Evolutionary conservation across 2,329 filamentous ascomycete genomes (phyloP), one percentile per base, ranked within the genome.

Genomic region (Davidsoniella virescens): DNA sequence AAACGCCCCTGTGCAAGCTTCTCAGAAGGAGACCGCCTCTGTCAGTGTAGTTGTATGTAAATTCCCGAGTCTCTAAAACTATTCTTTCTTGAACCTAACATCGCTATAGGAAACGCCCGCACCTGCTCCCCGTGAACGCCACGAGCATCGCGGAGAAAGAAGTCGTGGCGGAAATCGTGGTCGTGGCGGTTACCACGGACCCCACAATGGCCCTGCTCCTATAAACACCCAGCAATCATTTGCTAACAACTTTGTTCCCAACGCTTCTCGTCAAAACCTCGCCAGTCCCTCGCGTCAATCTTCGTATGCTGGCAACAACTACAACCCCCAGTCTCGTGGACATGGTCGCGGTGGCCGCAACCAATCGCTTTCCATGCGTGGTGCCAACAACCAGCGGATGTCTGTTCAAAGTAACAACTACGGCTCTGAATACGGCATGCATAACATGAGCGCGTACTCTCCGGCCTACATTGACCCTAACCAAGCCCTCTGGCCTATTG

Each of bases 151-250:
- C 59, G 54, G 61, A 55, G 60, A 70, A 55, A 60, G 64, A 49
- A 64, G 65, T 17, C 68, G 70, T 36, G 69, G 69, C 17, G 64
- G 65, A 20, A 71, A 63, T 52, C 67, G 70, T 37, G 64, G 65
- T 43, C 70, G 71, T 44, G 70, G 69, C 37, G 64, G 63, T 16
- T 69, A 72, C 54, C 65, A 65, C 52, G 57, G 49, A 36, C 47
- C 47, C 23, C 52, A 53, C 20, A 50, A 51, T 55, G 65, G 55
- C 55, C 60, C 52, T 48, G 54, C 58, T n/a, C 60, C 60, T 10
- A 51, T 53, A 17, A 53, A 50, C 44, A 47, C 47, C 4, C 52
- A 53, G 23, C 47, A 48, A 36, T 18, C 43, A n/a, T 50, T 48
- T 36, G 38, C 41, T 12, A 44, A 44, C 36, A 41, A 39, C 36